Conservation (phyloP, 352 stramenopile species). For the Globisporangium lucens region DNA sequence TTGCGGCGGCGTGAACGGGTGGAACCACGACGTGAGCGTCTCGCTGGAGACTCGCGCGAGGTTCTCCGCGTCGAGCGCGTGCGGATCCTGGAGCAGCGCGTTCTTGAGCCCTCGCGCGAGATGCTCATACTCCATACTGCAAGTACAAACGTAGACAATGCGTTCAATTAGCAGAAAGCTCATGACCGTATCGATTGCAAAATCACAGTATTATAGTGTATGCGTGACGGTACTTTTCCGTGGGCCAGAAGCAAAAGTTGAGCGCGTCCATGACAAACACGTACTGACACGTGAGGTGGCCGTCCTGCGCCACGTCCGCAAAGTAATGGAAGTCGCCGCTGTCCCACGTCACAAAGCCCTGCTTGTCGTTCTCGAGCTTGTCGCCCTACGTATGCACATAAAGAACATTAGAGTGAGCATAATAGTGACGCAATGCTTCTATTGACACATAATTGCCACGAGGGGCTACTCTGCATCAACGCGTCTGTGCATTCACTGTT, state of each 20-base stretch:
- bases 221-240: conserved; percentile 34
- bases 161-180: neutral
- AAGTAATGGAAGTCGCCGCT: conserved; percentile 83
- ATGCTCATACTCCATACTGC: conserved; percentile 87
- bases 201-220: neutral
- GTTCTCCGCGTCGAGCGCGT: conserved; percentile 50
- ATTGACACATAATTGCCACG: neutral
- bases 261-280: conserved; percentile 87
- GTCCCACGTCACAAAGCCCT: conserved; percentile 68
- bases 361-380: conserved; percentile 32
- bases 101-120: conserved; percentile 71
- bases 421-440: neutral
- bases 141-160: neutral
- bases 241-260: conserved; percentile 92
- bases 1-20: conserved; percentile 56
- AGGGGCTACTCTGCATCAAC: neutral
- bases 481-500: neutral
- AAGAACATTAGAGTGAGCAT: neutral
- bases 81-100: conserved; percentile 51
- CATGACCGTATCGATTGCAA: neutral
- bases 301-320: conserved; percentile 56
- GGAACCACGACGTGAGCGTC: conserved; percentile 59
- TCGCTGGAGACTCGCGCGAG: conserved; percentile 40
- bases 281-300: conserved; percentile 81
- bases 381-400: conserved; percentile 21